A percentile compares a stretch with the other conserved stretches of the same genome.
These are phyloP conservation scores for Jimgerdemannia flammicorona DNA, from an alignment of 192 early-diverging fungal species.

Conservation along the genomic window DNA sequence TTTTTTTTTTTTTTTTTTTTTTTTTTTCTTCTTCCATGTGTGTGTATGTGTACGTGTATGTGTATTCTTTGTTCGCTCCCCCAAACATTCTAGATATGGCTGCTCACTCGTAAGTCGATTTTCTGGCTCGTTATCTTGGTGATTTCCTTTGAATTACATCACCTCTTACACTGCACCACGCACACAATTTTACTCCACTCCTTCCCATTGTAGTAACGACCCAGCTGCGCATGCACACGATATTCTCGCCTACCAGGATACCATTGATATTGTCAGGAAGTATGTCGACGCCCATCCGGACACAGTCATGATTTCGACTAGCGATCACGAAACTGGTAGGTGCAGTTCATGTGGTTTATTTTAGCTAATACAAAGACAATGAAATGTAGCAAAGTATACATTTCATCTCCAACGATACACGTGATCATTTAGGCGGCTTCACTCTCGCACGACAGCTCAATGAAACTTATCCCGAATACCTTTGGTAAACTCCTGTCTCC, in stretches of 20 bases:
- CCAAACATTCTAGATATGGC: slow-evolving; percentile 71
- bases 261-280: slow-evolving; percentile 64
- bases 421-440: slow-evolving; percentile 66
- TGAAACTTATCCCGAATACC: slow-evolving; percentile 79
- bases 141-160: neutral
- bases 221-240: slow-evolving; percentile 89
- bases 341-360: too few relatives aligned
- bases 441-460: slow-evolving; percentile 73
- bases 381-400: neutral
- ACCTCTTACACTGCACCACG: too few relatives aligned
- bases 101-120: slow-evolving; percentile 62
- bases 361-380: too few relatives aligned
- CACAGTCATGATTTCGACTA: slow-evolving; percentile 86
- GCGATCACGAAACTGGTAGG: slow-evolving; percentile 87
- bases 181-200: neutral
- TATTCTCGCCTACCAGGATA: slow-evolving; percentile 85
- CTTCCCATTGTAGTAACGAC: slow-evolving; percentile 67
- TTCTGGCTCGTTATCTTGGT: neutral
- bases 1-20: too few relatives aligned
- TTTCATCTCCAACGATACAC: neutral
- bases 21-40: neutral
- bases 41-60: too few relatives aligned
- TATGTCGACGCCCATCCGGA: slow-evolving; percentile 78
- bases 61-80: too few relatives aligned
- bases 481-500: slow-evolving; percentile 43